Base-by-base conservation (phyloP, 1,284 basidiomycete species). In the Gomphus sp. region DNA sequence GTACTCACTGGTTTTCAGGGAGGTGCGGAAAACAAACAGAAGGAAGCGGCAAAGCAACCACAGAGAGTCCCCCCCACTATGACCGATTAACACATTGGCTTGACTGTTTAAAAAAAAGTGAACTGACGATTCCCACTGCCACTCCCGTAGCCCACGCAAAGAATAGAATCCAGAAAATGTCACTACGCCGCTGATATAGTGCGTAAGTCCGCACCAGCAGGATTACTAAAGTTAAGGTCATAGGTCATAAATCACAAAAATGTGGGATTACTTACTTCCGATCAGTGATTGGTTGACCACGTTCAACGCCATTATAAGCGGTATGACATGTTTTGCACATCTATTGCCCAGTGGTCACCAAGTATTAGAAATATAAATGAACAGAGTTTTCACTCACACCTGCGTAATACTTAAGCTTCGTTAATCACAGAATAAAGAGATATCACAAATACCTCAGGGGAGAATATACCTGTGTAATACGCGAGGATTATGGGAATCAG, bases 401-500 rank as follows among this genome's bases (percentile, higher is more conserved):
- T 54, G 12, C 14, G 5, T 41, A 12, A 14, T 2, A 16, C 25
- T 16, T 18, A 41, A 16, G 39, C n/a, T 43, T 4, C 43, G 9
- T 25, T 8, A 8, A 25, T 36, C 8, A 41, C 14, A n/a, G n/a
- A n/a, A 16, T 28, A 47, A 47, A 18, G 18, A 45, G 44, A 22
- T 18, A 12, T n/a, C 22, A 11, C 3, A 33, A 31, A 22, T n/a
- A 55, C 54, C 43, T 43, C 34, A n/a, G 41, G 54, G 4, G 41
- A 34, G 28, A 55, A 31, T 55, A 18, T 16, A 47, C 39, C 43
- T 11, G 54, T 10, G 25, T 28, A 55, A 47, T 55, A 55, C n/a
- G 54, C 39, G 25, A 70, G 56, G 3, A 68, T 64, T 34, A 73
- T 69, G 2, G 58, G 65, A 11, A 75, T 64, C 58, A 74, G 73